Conservation (phyloP, 805 yeast species). For the Starmera pachycereana region DNA sequence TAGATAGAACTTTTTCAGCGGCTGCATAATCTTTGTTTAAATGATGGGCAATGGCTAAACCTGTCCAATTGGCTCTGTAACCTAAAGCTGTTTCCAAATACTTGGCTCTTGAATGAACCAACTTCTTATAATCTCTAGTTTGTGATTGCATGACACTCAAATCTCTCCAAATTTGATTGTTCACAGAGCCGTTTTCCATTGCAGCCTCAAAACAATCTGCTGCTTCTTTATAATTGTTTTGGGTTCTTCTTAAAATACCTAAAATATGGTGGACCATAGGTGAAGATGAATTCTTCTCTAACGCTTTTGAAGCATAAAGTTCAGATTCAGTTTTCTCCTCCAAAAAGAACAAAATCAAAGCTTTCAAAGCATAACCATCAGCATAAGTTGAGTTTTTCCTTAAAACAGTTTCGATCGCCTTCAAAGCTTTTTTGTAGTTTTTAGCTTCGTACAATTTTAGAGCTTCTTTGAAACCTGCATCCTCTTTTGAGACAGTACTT, state of each 20-base stretch:
- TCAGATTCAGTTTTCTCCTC: slow-evolving; percentile 58
- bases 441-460: slow-evolving; percentile 73
- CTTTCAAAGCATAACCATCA: slow-evolving; percentile 80
- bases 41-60: slow-evolving; percentile 77
- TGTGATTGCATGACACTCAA: slow-evolving; percentile 74
- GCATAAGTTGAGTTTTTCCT: slow-evolving; percentile 70
- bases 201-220: slow-evolving; percentile 70
- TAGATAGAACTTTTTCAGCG: slow-evolving; percentile 62
- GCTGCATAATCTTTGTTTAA: slow-evolving; percentile 54
- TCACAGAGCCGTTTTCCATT: slow-evolving; percentile 65
- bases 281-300: slow-evolving; percentile 46
- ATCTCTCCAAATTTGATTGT: slow-evolving; percentile 74
- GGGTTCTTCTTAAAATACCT: slow-evolving; percentile 71
- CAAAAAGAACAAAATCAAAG: slow-evolving; percentile 48
- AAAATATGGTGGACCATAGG: slow-evolving; percentile 76
- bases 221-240: slow-evolving; percentile 64
- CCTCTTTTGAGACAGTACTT: slow-evolving; percentile 46
- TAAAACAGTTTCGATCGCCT: slow-evolving; percentile 61
- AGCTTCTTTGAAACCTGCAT: slow-evolving; percentile 68
- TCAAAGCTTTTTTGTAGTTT: slow-evolving; percentile 80
- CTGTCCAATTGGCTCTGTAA: slow-evolving; percentile 85
- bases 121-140: slow-evolving; percentile 56
- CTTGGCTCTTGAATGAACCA: slow-evolving; percentile 52
- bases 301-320: slow-evolving; percentile 47
- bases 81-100: slow-evolving; percentile 70